phyloP scores from a whole-genome alignment of 768 basidiomycete genomes.

The Tricholoma furcatifolium region DNA sequence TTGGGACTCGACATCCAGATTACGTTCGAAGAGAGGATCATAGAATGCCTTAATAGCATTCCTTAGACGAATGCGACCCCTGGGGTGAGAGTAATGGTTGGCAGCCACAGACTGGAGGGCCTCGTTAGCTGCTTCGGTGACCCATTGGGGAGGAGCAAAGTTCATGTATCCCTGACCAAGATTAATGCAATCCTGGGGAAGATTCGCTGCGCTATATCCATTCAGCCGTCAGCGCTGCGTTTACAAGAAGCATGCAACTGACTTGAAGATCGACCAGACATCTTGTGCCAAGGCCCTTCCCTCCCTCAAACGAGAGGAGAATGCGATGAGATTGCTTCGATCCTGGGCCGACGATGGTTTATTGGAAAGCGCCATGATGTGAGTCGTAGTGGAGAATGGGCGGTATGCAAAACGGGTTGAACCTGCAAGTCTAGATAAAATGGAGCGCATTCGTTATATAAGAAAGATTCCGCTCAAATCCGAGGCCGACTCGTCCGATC shows the following conservation, averaged over 20 bases:
- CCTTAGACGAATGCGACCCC: constrained; percentile 83
- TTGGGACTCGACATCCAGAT: constrained; percentile 81
- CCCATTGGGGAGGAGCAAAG: constrained; percentile 81
- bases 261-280: constrained; percentile 94
- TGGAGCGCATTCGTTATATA: constrained; percentile 5
- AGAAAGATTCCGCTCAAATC: constrained; percentile 7
- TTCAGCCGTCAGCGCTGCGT: constrained; percentile 8
- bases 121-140: constrained; percentile 67
- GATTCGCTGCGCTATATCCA: constrained; percentile 68
- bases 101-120: constrained; percentile 61
- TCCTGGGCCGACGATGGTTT: constrained; percentile 21
- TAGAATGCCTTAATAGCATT: constrained; percentile 86
- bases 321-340: constrained; percentile 56
- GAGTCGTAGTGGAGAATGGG: constrained; percentile 18
- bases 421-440: constrained; percentile 8
- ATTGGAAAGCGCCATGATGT: constrained; percentile 12
- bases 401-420: constrained; percentile 1
- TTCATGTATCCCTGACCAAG: constrained; percentile 97
- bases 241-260: constrained; percentile 19
- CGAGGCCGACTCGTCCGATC: constrained; percentile 16
- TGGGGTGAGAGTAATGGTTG: constrained; percentile 92
- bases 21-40: constrained; percentile 61
- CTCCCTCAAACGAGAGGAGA: constrained; percentile 69
- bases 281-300: constrained; percentile 80
- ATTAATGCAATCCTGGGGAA: constrained; percentile 92